A percentile compares a stretch with the other conserved stretches of the same genome.
These are phyloP conservation scores for Pseudisothecium myosuroides DNA, from an alignment of 225 moss, liverwort and hornwort species.

Conservation along the genomic window DNA sequence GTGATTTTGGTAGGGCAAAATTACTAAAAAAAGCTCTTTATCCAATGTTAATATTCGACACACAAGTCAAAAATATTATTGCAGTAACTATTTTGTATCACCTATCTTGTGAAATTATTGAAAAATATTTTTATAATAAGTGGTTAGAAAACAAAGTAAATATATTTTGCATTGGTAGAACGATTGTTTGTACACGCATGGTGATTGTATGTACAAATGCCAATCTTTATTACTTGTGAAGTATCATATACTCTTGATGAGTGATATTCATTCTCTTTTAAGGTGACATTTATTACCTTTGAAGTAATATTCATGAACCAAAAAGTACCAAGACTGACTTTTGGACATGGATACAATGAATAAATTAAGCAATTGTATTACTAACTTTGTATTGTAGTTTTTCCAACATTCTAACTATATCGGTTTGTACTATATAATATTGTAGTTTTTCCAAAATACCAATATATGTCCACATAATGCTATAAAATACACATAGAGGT, in stretches of 20 bases:
- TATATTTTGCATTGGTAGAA: background rate
- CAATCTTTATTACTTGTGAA: rapidly evolving
- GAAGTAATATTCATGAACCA: background rate
- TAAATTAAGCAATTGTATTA: background rate
- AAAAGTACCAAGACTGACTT: background rate
- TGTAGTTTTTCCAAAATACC: background rate
- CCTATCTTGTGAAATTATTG: background rate
- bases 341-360: no score
- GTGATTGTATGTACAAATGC: rapidly evolving
- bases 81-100: no score
- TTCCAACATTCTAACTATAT: rapidly evolving
- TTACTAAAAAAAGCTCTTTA: rapidly evolving
- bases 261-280: background rate
- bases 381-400: background rate
- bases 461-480: rapidly evolving
- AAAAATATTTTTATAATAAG: background rate
- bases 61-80: background rate
- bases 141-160: background rate
- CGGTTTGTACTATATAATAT: rapidly evolving
- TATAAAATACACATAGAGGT: no score
- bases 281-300: background rate
- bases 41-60: background rate
- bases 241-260: background rate
- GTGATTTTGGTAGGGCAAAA: no score
- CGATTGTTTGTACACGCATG: no score